A percentile compares a stretch with the other conserved stretches of the same genome.
phyloP scores from a whole-genome alignment of 805 yeast species.

The Kluyveromyces dobzhanskii region DNA sequence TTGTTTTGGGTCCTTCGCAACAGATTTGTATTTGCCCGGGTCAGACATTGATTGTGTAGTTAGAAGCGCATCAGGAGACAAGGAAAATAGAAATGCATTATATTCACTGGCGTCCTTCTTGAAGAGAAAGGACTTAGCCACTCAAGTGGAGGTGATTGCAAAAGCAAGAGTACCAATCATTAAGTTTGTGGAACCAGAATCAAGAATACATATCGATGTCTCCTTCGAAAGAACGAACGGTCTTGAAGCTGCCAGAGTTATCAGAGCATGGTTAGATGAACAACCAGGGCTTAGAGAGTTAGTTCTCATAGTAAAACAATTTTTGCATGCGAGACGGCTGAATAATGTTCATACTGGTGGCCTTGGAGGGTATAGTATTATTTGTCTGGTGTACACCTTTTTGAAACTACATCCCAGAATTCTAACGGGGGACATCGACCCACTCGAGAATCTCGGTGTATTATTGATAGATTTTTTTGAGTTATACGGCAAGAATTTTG shows the following conservation, averaged over 20 bases:
- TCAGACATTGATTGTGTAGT: constrained; percentile 94
- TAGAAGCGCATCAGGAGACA: constrained; percentile 49
- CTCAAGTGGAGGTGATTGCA: constrained; percentile 74
- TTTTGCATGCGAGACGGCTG: constrained; percentile 64
- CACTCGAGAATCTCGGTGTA: constrained; percentile 74
- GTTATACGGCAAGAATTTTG: constrained; percentile 82
- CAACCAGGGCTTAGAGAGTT: constrained; percentile 79
- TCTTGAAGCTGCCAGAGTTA: constrained; percentile 69
- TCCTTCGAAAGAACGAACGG: constrained; percentile 86
- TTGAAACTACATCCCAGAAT: constrained; percentile 72
- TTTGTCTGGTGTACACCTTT: constrained; percentile 76
- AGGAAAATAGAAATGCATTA: constrained; percentile 54
- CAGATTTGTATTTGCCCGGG: constrained; percentile 87
- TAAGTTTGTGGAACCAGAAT: constrained; percentile 69
- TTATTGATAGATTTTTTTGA: constrained; percentile 87
- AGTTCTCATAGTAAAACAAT: constrained; percentile 77
- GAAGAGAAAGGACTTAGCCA: constrained; percentile 52
- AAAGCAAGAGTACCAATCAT: constrained; percentile 91
- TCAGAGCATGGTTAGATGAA: constrained; percentile 60
- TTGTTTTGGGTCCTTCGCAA: constrained; percentile 92
- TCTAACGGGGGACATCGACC: constrained; percentile 54
- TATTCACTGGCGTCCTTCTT: constrained; percentile 68
- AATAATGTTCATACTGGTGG: constrained; percentile 92
- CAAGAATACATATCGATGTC: constrained; percentile 73
- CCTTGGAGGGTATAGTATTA: constrained; percentile 88